These are phyloP conservation scores for Tetrapisispora pingtungensis DNA, from an alignment of 805 yeast species.

Conservation along the genomic window DNA sequence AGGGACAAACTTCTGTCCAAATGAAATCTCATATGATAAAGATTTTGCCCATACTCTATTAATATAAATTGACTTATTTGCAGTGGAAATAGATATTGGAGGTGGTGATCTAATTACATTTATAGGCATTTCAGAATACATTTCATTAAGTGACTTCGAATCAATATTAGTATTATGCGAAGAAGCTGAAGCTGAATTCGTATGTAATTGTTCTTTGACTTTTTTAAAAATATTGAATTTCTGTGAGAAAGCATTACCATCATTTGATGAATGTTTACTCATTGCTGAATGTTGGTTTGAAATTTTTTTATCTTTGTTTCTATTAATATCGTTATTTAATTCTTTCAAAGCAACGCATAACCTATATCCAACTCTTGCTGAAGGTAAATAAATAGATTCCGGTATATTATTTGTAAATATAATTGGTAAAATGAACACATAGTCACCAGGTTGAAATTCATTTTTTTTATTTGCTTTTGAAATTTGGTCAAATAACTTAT, in stretches of 20 bases:
- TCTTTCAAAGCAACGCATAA: constrained; percentile 13
- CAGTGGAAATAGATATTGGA: constrained; percentile 28
- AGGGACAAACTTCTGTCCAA: constrained; percentile 60
- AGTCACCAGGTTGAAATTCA: constrained; percentile 50
- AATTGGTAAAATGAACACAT: constrained; percentile 56
- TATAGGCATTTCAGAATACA: constrained; percentile 25
- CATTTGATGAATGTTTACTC: neutral
- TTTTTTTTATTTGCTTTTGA: constrained; percentile 1
- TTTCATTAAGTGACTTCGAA: constrained; percentile 2
- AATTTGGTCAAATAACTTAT: constrained; percentile 3
- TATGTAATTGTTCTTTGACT: constrained; percentile 10
- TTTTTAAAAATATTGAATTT: constrained; percentile 10
- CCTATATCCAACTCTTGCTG: constrained; percentile 18
- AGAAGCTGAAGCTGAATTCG: neutral
- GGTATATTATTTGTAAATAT: constrained; percentile 54
- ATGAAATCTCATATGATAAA: constrained; percentile 57
- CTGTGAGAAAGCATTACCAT: neutral
- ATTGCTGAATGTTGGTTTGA: constrained; percentile 1
- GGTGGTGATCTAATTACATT: constrained; percentile 36
- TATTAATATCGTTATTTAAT: neutral
- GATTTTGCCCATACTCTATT: constrained; percentile 67
- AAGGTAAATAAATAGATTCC: constrained; percentile 37
- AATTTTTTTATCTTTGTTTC: neutral
- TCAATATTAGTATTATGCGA: neutral
- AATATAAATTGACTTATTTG: constrained; percentile 66